Percentiles rank a stretch among this genome's conserved stretches.
These are phyloP conservation scores for Agaricus bisporus DNA, from an alignment of 768 basidiomycete genomes.

Conservation along the genomic window DNA sequence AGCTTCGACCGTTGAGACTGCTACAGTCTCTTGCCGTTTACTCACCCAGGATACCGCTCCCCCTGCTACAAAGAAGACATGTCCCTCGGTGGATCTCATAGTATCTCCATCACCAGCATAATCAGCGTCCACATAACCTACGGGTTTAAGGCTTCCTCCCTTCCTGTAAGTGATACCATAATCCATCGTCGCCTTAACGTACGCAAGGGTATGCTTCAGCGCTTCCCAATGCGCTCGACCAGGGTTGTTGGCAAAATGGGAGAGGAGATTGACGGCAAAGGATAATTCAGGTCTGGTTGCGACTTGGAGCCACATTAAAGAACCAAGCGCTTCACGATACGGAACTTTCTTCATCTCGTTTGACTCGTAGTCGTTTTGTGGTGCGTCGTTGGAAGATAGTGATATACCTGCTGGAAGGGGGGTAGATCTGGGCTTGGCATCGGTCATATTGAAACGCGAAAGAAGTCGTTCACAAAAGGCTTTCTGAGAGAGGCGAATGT, in stretches of 20 bases:
- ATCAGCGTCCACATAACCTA: constrained; percentile 12
- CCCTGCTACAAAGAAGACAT: constrained; percentile 18
- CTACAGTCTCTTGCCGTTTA: constrained; percentile 19
- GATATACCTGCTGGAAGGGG: constrained; percentile 4
- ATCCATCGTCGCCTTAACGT: background rate
- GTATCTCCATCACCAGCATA: constrained; percentile 17
- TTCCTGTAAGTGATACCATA: background rate
- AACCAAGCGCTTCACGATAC: constrained; percentile 15
- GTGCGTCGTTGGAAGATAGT: background rate
- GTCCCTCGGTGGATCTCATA: constrained; percentile 19
- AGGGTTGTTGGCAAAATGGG: constrained; percentile 10
- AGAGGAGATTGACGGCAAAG: constrained; percentile 34
- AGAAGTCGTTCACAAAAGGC: constrained; percentile 6
- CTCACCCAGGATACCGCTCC: constrained; percentile 24
- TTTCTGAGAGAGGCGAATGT: constrained; percentile 2
- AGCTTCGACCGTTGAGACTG: constrained; percentile 14
- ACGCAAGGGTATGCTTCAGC: no score
- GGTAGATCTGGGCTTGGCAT: constrained; percentile 7
- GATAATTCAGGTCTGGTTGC: constrained; percentile 19
- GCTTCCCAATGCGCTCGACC: constrained; percentile 11
- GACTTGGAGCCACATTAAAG: constrained; percentile 19
- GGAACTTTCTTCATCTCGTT: background rate
- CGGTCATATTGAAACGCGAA: constrained; percentile 6
- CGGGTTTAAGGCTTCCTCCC: background rate
- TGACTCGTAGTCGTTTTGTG: no score